These are phyloP conservation scores for Diplogelasinospora grovesii DNA, from an alignment of 495 filamentous ascomycete species.

Conservation along the genomic window DNA sequence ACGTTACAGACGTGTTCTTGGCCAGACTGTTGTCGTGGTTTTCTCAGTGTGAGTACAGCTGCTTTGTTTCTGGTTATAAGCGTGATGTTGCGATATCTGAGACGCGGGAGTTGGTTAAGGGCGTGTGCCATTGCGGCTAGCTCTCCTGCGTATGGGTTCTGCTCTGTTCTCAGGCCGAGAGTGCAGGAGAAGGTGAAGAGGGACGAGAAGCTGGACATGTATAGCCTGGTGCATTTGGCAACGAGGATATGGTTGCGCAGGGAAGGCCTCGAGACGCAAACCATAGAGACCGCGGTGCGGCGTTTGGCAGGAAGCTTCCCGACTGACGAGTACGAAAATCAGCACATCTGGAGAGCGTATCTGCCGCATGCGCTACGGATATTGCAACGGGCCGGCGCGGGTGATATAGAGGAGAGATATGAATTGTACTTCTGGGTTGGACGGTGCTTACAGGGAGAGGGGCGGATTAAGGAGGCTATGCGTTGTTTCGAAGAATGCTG, in stretches of 20 bases:
- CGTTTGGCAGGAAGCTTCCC: slow-evolving; percentile 19
- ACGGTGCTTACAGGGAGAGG: slow-evolving; percentile 13
- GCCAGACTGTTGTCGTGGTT: no score
- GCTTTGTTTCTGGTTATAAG: no score
- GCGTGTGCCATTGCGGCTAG: no score
- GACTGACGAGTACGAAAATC: not conserved
- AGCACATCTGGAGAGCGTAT: slow-evolving; percentile 18
- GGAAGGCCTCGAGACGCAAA: not conserved
- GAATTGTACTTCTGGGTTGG: slow-evolving; percentile 12
- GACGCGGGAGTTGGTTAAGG: no score
- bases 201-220: slow-evolving; percentile 23
- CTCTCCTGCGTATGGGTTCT: no score
- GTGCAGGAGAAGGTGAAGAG: no score
- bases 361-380: slow-evolving; percentile 24
- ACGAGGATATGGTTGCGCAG: slow-evolving; percentile 27
- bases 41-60: no score
- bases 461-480: slow-evolving; percentile 28
- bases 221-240: slow-evolving; percentile 41
- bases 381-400: slow-evolving; percentile 6
- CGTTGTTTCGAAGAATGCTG: slow-evolving; percentile 13
- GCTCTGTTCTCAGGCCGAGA: no score
- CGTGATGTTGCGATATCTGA: no score
- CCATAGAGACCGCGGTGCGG: slow-evolving; percentile 8
- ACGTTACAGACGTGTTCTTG: no score
- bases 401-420: slow-evolving; percentile 8